Conservation (phyloP, 768 basidiomycete genomes). For the Hericium coralloides region DNA sequence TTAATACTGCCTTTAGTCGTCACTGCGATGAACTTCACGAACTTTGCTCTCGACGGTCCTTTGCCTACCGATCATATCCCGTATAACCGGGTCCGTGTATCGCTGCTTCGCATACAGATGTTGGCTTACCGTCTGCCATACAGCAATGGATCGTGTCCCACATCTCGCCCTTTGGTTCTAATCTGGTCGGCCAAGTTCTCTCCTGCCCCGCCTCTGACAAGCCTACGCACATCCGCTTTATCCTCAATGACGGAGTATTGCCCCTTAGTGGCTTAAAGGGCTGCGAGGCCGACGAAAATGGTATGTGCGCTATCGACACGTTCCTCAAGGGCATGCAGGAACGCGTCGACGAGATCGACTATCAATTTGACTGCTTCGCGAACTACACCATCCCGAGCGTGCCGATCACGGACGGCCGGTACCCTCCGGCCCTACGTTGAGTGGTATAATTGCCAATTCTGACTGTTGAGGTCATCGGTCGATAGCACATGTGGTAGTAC, state of each 20-base stretch:
- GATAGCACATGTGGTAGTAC: no score
- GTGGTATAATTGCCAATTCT: no score
- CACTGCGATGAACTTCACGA: neutral
- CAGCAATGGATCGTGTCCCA: conserved; percentile 28
- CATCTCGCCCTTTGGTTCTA: conserved; percentile 36
- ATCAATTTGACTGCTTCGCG: no score
- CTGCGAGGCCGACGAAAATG: conserved; percentile 23
- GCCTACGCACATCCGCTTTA: conserved; percentile 24
- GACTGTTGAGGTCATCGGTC: no score
- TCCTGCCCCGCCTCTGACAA: conserved; percentile 21
- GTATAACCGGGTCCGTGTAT: conserved; percentile 17
- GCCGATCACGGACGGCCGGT: conserved; percentile 31
- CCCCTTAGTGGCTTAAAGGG: conserved; percentile 34
- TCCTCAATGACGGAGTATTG: conserved; percentile 39
- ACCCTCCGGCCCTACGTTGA: neutral
- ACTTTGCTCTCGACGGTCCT: neutral
- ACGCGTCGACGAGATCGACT: no score
- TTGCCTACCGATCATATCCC: conserved; percentile 29
- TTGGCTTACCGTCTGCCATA: neutral
- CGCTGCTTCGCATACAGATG: neutral
- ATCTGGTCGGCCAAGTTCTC: conserved; percentile 37
- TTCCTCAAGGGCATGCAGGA: no score
- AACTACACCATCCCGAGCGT: conserved; percentile 11
- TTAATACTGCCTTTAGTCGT: conserved; percentile 17
- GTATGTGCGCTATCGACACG: no score